Conservation (phyloP, 257 asterid genomes). For the Rubia yunnanensis region DNA sequence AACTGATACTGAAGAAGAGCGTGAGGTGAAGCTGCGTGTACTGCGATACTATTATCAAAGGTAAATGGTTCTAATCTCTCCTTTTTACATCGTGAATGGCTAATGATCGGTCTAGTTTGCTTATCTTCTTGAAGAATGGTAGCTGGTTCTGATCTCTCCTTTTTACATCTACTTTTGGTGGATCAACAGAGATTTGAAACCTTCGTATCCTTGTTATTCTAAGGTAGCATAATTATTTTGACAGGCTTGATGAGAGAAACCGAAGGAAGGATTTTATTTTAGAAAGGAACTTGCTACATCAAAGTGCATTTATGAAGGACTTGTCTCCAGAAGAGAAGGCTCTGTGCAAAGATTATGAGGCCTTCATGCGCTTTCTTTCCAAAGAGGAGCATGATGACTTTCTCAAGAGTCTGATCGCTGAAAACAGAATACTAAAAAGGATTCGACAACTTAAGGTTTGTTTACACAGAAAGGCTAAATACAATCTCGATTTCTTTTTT, state of each 20-base stretch:
- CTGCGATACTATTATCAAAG: slow-evolving; percentile 69
- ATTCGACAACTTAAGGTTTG: slow-evolving; percentile 63
- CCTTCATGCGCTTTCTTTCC: slow-evolving; percentile 69
- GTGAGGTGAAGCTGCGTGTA: slow-evolving; percentile 56
- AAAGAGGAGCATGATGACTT: slow-evolving; percentile 67
- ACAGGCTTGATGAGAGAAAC: slow-evolving; percentile 83
- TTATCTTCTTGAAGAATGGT: not conserved
- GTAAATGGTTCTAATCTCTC: slow-evolving; percentile 22
- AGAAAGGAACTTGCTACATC: slow-evolving; percentile 60
- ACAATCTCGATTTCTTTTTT: not conserved
- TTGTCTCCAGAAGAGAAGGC: slow-evolving; percentile 59
- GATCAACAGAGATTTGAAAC: too few species aligned
- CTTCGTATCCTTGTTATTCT: not conserved
- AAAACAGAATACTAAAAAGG: slow-evolving; percentile 50
- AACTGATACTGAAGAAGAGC: slow-evolving; percentile 68
- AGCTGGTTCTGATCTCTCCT: not conserved
- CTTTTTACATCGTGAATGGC: not conserved
- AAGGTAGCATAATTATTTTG: slow-evolving; percentile 12
- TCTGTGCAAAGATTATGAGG: slow-evolving; percentile 50
- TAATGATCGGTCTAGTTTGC: not conserved
- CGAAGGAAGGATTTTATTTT: slow-evolving; percentile 71
- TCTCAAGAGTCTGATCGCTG: slow-evolving; percentile 41
- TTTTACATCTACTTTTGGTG: not conserved
- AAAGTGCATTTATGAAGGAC: slow-evolving; percentile 42
- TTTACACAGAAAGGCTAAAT: not conserved